Evolutionary conservation across 2,329 filamentous ascomycete species (phyloP), one percentile per base, ranked within the genome.

Genomic region (Nothophaeocryptopus gaeumannii): DNA sequence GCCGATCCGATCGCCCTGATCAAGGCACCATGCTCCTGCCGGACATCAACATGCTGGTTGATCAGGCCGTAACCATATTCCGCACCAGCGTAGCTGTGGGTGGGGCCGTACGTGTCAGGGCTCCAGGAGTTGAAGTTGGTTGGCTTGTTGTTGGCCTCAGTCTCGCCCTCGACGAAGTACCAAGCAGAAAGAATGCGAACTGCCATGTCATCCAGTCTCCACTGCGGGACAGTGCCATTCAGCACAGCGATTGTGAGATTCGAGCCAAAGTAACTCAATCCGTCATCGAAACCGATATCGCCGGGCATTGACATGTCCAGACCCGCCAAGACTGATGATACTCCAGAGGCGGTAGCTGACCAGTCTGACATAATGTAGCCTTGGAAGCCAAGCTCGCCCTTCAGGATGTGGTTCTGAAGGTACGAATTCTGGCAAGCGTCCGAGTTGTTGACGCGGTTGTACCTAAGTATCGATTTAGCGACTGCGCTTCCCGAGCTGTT

Each of bases 51-150:
- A 58, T 90, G 88, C 60, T 83, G 78, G 71, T 96, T 77, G 73
- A 96, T 79, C 59, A 85, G 78, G 48, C 81, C 78, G 58, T 78
- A 80, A 40, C 80, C 81, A 48, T 83, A 75, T 15, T 79, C 70
- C 9, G 80, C 36, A 2, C 51, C 51, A 29, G 31, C 85, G 9
- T 78, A 79, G 42, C 70, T 76, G 65, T 95, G 84, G 40, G 82
- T 63, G 45, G 81, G 85, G 37, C 85, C 88, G 58, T 81, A 86
- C 0, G 87, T 91, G 60, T 91, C 83, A 1, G 75, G 72, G 0
- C 85, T 89, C 92, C 92, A 97, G 5, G 89, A 89, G 62, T 86
- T 85, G 72, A 96, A 96, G 77, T 92, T 96, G 5, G 60, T 63
- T 9, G 59, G 59, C 69, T 88, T 83, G 2, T 76, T 76, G 26